Base-by-base conservation (phyloP, 2,329 filamentous ascomycete genomes). In the Zalaria sp. region DNA sequence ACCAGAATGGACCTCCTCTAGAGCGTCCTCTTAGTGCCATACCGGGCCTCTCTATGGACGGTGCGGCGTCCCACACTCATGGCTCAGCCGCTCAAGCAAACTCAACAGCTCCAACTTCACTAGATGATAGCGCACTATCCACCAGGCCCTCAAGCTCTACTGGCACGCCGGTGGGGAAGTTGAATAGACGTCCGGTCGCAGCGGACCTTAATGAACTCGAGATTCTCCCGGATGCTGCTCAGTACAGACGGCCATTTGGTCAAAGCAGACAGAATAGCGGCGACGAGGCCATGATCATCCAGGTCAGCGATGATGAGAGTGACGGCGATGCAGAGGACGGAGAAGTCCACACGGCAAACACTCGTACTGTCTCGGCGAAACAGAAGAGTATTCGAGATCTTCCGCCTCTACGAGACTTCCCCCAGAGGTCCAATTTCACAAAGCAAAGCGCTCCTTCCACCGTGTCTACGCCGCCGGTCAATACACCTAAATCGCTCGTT, bases 261-360 rank as follows among this genome's bases (percentile, higher is more conserved):
- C 74, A 79, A 36, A 68, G 66, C 37, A 67, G 69, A 25, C 49
- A 56, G 37, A 49, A 55, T 25, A 53, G 54, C 38, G 65, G 72
- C 40, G 69, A 79, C 25, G 69, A 77, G 39, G 72, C 72, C 3
- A 73, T 93, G 40, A 74, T 94, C 34, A 93, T 94, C 50, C 77
- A 93, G 49, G 80, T 93, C 34, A 93, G 85, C 55, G 48, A 49
- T 27, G 67, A 71, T 25, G 54, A 57, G 18, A 18, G 18, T 18
- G 26, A 25, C 18, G 27, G 5, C 18, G 54, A 57, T 37, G 53
- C 56, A n/a, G 59, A 57, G 36, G 50, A 50, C 26, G 41, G 38
- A 26, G 41, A 45, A n/a, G 37, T 42, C 27, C 43, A 46, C 25
- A 29, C 37, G 27, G 11, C 10, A 29, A 32, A 7, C 7, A 32